Evolutionary conservation across 345 rosid species (phyloP).

Genomic region (Arabidopsis suecica): DNA sequence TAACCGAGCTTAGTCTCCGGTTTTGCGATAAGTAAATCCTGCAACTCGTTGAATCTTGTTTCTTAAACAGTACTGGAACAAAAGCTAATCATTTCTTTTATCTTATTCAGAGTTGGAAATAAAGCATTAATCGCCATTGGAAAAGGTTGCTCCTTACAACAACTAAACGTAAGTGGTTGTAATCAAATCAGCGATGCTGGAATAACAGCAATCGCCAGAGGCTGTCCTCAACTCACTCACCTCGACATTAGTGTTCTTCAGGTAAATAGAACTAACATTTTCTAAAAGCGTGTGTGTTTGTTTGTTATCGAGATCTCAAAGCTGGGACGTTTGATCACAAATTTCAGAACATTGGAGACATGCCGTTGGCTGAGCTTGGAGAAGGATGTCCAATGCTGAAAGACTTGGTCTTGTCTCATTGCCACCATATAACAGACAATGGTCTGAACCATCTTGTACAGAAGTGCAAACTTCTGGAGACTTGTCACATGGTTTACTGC

Average conservation of each 20-base stretch:
- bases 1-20: constrained; percentile 81
- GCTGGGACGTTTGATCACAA: constrained; percentile 6
- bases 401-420: constrained; percentile 85
- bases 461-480: constrained; percentile 66
- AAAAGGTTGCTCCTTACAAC: constrained; percentile 73
- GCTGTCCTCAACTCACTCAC: constrained; percentile 72
- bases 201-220: constrained; percentile 81
- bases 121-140: constrained; percentile 78
- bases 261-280: constrained; percentile 48
- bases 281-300: background rate
- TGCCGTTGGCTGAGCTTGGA: constrained; percentile 77
- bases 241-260: constrained; percentile 92
- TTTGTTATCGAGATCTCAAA: constrained; percentile 5
- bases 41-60: constrained; percentile 27
- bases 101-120: constrained; percentile 70
- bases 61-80: background rate
- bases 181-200: constrained; percentile 83
- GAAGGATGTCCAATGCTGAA: constrained; percentile 81
- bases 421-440: constrained; percentile 71
- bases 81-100: constrained; percentile 20
- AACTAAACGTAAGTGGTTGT: constrained; percentile 89
- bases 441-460: constrained; percentile 78
- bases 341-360: constrained; percentile 74
- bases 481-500: constrained; percentile 88
- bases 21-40: constrained; percentile 78